Evolutionary conservation across 345 rosid genomes (phyloP), one percentile per base, ranked within the genome.

Genomic region (Camelina hispida): DNA sequence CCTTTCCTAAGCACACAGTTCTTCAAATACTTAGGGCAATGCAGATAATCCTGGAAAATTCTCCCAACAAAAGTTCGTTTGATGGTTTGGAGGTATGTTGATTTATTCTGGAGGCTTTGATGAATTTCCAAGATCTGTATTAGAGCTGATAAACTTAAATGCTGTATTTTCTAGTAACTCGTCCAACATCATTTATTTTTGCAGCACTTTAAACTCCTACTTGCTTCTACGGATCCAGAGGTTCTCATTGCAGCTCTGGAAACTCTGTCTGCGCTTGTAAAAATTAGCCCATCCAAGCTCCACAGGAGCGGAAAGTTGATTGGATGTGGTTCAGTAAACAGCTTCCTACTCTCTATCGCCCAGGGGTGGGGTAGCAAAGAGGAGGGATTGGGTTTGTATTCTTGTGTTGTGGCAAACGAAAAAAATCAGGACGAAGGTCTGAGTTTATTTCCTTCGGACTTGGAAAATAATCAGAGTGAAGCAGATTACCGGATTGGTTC

Each of bases 281-380:
- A 87, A 80, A 87, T 94, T 70, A 94, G 87, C 75, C 90, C 96
- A 1, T 90, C 90, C 23, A 94, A 94, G 88, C 84, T 91, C 70
- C 96, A 89, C 80, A 95, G 93, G 64, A 85, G 85, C 42, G 93
- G 93, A 55, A 94, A 94, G 80, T 79, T 89, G 83, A 82, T 90
- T 79, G 93, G 95, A 57, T 94, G 97, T 83, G 96, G 89, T 69
- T 81, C 92, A 4, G 90, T 94, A 8, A 94, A 88, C 66, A 82
- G 96, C 81, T 84, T 83, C 82, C 91, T 94, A 22, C 82, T 94
- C 52, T 91, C 97, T 66, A 83, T 94, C 59, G 96, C 96, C 67
- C 98, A 94, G 70, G 98, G 98, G 18, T 94, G 98, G 98, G 97
- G 98, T 66, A 94, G 96, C 85, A 94, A 94, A 81, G 98, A 91